Percentiles rank a stretch among this genome's conserved stretches.
phyloP scores from a whole-genome alignment of 805 yeast species.

The Sungouiella blattae region DNA sequence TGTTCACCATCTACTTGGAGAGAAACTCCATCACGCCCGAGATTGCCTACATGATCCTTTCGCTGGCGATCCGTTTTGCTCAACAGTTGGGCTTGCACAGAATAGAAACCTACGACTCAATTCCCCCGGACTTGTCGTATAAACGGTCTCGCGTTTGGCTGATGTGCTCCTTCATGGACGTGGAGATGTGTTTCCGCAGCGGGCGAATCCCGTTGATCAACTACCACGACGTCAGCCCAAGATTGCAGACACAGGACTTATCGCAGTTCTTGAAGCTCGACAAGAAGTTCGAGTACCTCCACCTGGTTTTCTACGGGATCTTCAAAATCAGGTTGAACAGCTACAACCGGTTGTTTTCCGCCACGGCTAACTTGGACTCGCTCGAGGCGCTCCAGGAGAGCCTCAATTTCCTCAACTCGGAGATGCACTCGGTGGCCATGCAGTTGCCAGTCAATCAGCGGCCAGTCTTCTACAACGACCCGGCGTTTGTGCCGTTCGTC shows the following conservation, averaged over 20 bases:
- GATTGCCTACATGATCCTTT: slow-evolving; percentile 34
- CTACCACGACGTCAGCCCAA: slow-evolving; percentile 29
- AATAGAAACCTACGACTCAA: slow-evolving; percentile 37
- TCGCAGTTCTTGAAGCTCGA: not conserved
- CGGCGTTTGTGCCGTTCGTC: slow-evolving; percentile 5
- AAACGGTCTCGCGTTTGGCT: slow-evolving; percentile 47
- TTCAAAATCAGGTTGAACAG: slow-evolving; percentile 24
- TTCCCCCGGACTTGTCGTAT: slow-evolving; percentile 32
- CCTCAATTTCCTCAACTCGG: slow-evolving; percentile 25
- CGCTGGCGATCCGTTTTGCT: slow-evolving; percentile 50
- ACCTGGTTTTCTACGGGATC: slow-evolving; percentile 5
- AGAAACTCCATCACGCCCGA: slow-evolving; percentile 7
- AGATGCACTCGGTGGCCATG: slow-evolving; percentile 25
- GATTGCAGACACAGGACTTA: not conserved
- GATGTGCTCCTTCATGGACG: slow-evolving; percentile 44
- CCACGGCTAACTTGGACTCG: slow-evolving; percentile 20
- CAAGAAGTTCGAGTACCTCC: not conserved
- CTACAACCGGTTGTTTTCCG: slow-evolving; percentile 30
- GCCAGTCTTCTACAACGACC: slow-evolving; percentile 10
- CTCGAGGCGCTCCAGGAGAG: slow-evolving; percentile 17
- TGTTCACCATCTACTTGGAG: slow-evolving; percentile 6
- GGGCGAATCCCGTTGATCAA: slow-evolving; percentile 50
- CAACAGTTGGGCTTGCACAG: slow-evolving; percentile 57
- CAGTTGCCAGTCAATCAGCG: slow-evolving; percentile 16
- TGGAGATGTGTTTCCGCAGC: slow-evolving; percentile 38